phyloP scores from a whole-genome alignment of 2,329 filamentous ascomycete species.

The Penicillium brevicompactum region DNA sequence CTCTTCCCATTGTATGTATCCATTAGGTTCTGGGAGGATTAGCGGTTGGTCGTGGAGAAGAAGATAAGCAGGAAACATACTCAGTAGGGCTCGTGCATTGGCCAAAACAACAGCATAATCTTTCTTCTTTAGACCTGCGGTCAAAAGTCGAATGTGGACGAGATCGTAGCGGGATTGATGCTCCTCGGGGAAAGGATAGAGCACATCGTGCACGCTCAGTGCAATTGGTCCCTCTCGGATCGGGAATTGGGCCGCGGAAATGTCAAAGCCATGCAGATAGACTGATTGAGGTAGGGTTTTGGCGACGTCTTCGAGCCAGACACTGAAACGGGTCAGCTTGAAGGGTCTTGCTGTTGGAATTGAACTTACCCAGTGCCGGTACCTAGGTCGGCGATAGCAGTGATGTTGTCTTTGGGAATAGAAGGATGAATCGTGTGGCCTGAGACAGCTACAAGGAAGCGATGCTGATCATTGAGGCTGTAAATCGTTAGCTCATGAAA shows the following conservation, averaged over 20 bases:
- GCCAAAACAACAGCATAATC: conserved; percentile 23
- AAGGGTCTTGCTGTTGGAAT: neutral
- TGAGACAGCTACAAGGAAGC: conserved; percentile 24
- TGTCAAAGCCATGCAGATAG: conserved; percentile 34
- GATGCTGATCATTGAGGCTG: conserved; percentile 30
- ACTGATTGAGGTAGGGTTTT: conserved; percentile 4
- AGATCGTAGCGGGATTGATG: conserved; percentile 33
- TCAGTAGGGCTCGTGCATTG: conserved; percentile 31
- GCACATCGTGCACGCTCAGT: conserved; percentile 26
- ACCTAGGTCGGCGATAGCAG: conserved; percentile 28
- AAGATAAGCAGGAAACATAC: conserved; percentile 15
- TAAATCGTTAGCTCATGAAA: neutral
- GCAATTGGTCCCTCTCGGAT: conserved; percentile 9
- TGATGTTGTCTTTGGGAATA: conserved; percentile 21
- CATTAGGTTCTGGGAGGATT: conserved; percentile 23
- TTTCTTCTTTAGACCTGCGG: conserved; percentile 27
- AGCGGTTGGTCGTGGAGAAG: neutral
- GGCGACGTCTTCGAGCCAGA: conserved; percentile 28
- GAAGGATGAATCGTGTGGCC: conserved; percentile 25
- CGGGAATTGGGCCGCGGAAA: conserved; percentile 33
- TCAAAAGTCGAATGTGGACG: conserved; percentile 32
- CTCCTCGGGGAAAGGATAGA: conserved; percentile 28
- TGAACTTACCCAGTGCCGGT: conserved; percentile 33
- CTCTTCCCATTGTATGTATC: conserved; percentile 34
- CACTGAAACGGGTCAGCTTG: conserved; percentile 11